Conservation (phyloP, 2,329 filamentous ascomycete species). For the Stagonosporopsis chrysanthemi region DNA sequence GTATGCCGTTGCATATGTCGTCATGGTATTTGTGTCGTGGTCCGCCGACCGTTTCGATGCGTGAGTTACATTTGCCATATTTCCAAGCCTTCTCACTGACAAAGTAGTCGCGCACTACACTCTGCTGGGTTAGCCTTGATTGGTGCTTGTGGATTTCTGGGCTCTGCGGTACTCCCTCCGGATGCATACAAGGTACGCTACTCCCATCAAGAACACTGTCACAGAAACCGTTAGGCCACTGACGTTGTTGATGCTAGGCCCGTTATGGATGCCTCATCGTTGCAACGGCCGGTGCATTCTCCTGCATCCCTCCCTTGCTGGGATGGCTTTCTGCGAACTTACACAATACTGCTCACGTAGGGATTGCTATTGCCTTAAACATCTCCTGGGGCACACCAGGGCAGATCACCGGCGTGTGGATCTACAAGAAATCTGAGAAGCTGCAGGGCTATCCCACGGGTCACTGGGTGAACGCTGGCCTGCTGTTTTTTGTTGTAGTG, state of each 20-base stretch:
- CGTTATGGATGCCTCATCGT: slow-evolving; percentile 77
- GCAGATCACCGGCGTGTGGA: slow-evolving; percentile 77
- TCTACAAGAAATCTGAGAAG: slow-evolving; percentile 69
- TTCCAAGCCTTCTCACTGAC: background rate
- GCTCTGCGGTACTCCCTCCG: slow-evolving; percentile 67
- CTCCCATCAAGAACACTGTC: background rate
- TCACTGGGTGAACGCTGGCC: slow-evolving; percentile 57
- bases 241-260: slow-evolving; percentile 15
- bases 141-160: slow-evolving; percentile 67
- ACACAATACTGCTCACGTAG: slow-evolving; percentile 69
- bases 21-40: slow-evolving; percentile 47
- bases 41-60: slow-evolving; percentile 31
- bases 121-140: slow-evolving; percentile 48
- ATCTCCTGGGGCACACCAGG: slow-evolving; percentile 72
- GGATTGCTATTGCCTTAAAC: slow-evolving; percentile 74
- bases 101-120: slow-evolving; percentile 57
- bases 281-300: slow-evolving; percentile 70
- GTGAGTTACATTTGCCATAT: background rate
- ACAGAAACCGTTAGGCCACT: background rate
- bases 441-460: slow-evolving; percentile 71
- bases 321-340: slow-evolving; percentile 75
- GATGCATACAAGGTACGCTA: background rate
- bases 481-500: background rate
- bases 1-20: slow-evolving; percentile 67
- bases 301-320: slow-evolving; percentile 72